These are phyloP conservation scores for Boeremia lycopersici DNA, from an alignment of 2,329 filamentous ascomycete genomes.

Conservation along the genomic window DNA sequence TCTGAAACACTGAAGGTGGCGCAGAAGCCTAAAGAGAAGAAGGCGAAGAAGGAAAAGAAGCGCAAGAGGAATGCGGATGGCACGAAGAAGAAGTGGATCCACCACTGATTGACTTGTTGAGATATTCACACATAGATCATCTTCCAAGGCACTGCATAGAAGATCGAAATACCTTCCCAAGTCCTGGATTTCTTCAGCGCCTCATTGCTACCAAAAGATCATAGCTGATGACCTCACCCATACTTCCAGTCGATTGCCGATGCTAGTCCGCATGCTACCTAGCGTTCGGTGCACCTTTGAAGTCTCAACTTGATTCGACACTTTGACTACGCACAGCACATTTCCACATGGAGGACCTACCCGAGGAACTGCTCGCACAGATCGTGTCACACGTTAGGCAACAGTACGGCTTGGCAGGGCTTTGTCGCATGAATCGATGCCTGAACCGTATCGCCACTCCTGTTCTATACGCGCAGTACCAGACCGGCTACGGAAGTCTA, in stretches of 20 bases:
- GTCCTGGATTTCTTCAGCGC: too few relatives aligned
- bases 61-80: slow-evolving; percentile 13
- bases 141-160: too few relatives aligned
- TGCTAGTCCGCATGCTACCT: too few relatives aligned
- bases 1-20: background rate
- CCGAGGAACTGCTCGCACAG: slow-evolving; percentile 7
- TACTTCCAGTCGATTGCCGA: too few relatives aligned
- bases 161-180: too few relatives aligned
- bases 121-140: background rate
- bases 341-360: slow-evolving; percentile 1
- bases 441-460: slow-evolving; percentile 14
- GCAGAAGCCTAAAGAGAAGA: background rate
- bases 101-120: slow-evolving; percentile 3
- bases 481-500: slow-evolving; percentile 4
- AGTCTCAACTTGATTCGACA: too few relatives aligned
- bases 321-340: too few relatives aligned
- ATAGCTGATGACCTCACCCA: too few relatives aligned
- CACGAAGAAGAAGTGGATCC: slow-evolving; percentile 17
- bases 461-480: slow-evolving; percentile 2
- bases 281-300: too few relatives aligned
- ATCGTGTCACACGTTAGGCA: slow-evolving; percentile 4
- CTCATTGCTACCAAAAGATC: too few relatives aligned
- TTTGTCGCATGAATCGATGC: slow-evolving; percentile 9
- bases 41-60: slow-evolving; percentile 4
- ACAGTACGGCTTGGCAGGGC: slow-evolving; percentile 4